Evolutionary conservation across 495 filamentous ascomycete genomes (phyloP).

Genomic region (Glarea lozoyensis): DNA sequence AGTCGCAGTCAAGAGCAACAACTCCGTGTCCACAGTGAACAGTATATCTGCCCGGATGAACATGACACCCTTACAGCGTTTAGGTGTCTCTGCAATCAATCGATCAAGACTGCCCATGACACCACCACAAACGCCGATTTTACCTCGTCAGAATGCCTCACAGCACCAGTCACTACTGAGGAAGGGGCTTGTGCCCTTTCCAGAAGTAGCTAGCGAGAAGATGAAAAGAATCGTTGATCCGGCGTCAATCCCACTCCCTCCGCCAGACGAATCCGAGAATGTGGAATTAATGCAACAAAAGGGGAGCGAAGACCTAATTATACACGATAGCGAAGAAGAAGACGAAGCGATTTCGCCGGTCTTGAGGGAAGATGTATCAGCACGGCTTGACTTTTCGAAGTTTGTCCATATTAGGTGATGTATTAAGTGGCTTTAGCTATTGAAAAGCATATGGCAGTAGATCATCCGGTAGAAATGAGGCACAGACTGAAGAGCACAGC

Average conservation of each 20-base stretch:
- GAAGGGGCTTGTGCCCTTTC: constrained; percentile 16
- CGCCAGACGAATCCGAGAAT: constrained; percentile 17
- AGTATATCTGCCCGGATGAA: neutral
- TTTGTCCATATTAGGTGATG: constrained; percentile 12
- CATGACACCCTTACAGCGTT: constrained; percentile 18
- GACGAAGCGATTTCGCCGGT: constrained; percentile 7
- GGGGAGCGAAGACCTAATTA: constrained; percentile 22
- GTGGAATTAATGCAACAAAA: constrained; percentile 3
- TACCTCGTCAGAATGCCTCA: neutral
- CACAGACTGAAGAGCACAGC: too few relatives aligned
- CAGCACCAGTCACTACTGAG: constrained; percentile 12
- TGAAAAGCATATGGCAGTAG: too few relatives aligned
- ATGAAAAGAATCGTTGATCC: constrained; percentile 8
- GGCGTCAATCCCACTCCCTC: constrained; percentile 15
- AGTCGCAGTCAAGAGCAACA: constrained; percentile 13
- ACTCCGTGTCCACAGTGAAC: neutral
- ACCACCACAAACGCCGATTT: constrained; percentile 10
- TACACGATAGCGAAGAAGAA: constrained; percentile 21
- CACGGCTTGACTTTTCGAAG: constrained; percentile 6
- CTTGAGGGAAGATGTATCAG: neutral
- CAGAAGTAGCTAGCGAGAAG: constrained; percentile 9
- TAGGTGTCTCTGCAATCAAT: constrained; percentile 14
- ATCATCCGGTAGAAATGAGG: too few relatives aligned
- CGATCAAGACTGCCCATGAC: constrained; percentile 12
- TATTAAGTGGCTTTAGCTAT: too few relatives aligned